A percentile compares a stretch with the other conserved stretches of the same genome.
Evolutionary conservation across 129 eudicot species (phyloP).

Genomic region (Flaveria brownii): DNA sequence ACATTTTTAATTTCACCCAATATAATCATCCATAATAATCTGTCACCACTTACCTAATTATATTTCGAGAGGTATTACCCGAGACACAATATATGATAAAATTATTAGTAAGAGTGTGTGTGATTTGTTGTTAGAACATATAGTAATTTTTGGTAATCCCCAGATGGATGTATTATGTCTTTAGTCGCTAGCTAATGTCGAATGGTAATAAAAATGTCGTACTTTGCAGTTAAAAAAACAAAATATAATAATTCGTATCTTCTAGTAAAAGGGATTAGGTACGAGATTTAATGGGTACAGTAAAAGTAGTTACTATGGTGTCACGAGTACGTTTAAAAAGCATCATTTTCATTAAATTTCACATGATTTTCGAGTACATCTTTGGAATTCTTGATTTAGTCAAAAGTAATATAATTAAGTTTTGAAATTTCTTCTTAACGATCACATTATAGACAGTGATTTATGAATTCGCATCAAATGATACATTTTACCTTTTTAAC

Average conservation of each 20-base stretch:
- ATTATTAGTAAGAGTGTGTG: neutral
- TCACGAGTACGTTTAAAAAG: constrained; percentile 16
- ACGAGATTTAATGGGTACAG: neutral
- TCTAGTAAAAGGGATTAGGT: neutral
- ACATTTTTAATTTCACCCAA: neutral
- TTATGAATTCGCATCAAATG: neutral
- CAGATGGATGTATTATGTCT: neutral
- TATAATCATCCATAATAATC: neutral
- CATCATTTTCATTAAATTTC: constrained; percentile 19
- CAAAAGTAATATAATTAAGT: constrained; percentile 10
- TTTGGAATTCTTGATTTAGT: neutral
- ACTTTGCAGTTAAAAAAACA: neutral
- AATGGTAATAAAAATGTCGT: too few relatives aligned
- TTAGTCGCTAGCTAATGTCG: too few relatives aligned
- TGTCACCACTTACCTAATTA: neutral
- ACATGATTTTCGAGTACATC: constrained; percentile 28
- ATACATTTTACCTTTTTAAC: neutral
- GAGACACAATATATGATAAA: neutral
- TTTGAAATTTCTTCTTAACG: constrained; percentile 11
- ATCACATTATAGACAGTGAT: neutral
- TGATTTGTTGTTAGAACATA: neutral
- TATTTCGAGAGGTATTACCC: neutral
- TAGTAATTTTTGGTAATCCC: too few relatives aligned
- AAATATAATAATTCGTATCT: neutral
- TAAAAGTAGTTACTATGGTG: constrained; percentile 13